Evolutionary conservation across 768 basidiomycete species (phyloP).

Genomic region (Holtermannia corniformis): DNA sequence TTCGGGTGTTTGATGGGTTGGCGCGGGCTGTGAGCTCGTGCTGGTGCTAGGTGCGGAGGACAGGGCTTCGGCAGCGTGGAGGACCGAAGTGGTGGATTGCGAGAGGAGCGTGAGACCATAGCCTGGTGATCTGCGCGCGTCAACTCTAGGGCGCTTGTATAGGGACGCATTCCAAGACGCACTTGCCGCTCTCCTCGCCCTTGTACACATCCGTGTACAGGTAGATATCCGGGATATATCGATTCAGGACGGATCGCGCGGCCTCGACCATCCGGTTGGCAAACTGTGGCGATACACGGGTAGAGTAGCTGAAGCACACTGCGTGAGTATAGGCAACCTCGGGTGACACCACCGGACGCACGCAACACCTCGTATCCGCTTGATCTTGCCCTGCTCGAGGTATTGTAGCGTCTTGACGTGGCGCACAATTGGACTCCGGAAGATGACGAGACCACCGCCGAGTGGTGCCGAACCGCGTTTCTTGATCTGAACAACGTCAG

Average conservation of each 20-base stretch:
- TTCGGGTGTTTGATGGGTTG: slow-evolving; percentile 60
- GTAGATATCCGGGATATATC: slow-evolving; percentile 96
- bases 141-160: neutral
- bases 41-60: slow-evolving; percentile 50
- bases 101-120: slow-evolving; percentile 85
- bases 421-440: slow-evolving; percentile 84
- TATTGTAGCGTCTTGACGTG: slow-evolving; percentile 89
- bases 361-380: slow-evolving; percentile 92
- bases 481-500: slow-evolving; percentile 57
- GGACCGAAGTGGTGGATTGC: slow-evolving; percentile 79
- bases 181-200: slow-evolving; percentile 96
- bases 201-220: slow-evolving; percentile 98
- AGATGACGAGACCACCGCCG: slow-evolving; percentile 89
- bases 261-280: slow-evolving; percentile 97
- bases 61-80: slow-evolving; percentile 78
- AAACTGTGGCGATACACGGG: slow-evolving; percentile 92
- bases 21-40: slow-evolving; percentile 2
- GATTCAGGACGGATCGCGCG: slow-evolving; percentile 81
- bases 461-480: slow-evolving; percentile 83
- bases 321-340: too few species aligned
- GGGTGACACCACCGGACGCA: slow-evolving; percentile 48
- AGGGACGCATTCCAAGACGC: slow-evolving; percentile 38
- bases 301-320: slow-evolving; percentile 77
- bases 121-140: slow-evolving; percentile 68
- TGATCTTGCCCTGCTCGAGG: slow-evolving; percentile 79